These are phyloP conservation scores for Neofusicoccum sp. DNA, from an alignment of 2,329 filamentous ascomycete species.

Conservation along the genomic window DNA sequence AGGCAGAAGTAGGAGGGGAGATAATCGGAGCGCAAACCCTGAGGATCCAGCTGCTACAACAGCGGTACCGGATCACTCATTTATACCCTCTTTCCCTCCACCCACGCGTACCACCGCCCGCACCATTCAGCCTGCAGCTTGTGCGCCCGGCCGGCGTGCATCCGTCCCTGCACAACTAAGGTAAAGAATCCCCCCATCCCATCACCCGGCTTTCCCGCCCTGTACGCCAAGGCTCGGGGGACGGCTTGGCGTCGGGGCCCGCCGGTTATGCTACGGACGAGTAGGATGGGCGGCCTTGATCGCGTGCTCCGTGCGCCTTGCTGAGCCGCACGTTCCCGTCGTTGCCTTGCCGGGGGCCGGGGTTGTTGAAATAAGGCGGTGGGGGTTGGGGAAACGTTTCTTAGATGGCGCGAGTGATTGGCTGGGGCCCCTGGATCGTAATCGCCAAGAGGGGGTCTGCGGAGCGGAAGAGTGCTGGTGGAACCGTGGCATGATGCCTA, in stretches of 20 bases:
- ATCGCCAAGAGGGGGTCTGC: too few species aligned
- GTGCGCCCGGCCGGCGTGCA: background rate
- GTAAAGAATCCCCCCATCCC: background rate
- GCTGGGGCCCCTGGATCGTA: background rate
- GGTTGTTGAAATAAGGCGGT: too few species aligned
- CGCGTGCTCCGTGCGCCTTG: background rate
- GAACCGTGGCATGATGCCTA: too few species aligned
- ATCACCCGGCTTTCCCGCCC: background rate
- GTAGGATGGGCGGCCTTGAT: constrained; percentile 4
- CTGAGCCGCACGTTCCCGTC: background rate
- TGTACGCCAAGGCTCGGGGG: background rate
- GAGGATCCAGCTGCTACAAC: background rate
- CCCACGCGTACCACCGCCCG: background rate
- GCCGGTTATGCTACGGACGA: background rate
- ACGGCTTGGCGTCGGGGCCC: background rate
- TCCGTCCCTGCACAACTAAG: too few species aligned
- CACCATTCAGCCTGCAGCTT: constrained; percentile 8
- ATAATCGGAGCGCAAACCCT: too few species aligned
- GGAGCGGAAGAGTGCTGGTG: too few species aligned
- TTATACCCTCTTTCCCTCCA: background rate
- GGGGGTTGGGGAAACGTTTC: background rate
- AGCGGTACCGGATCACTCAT: background rate
- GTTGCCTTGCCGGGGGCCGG: background rate
- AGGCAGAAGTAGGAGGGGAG: background rate
- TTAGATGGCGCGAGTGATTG: background rate